Base-by-base conservation (phyloP, 2,329 filamentous ascomycete species). In the Neonectria punicea region DNA sequence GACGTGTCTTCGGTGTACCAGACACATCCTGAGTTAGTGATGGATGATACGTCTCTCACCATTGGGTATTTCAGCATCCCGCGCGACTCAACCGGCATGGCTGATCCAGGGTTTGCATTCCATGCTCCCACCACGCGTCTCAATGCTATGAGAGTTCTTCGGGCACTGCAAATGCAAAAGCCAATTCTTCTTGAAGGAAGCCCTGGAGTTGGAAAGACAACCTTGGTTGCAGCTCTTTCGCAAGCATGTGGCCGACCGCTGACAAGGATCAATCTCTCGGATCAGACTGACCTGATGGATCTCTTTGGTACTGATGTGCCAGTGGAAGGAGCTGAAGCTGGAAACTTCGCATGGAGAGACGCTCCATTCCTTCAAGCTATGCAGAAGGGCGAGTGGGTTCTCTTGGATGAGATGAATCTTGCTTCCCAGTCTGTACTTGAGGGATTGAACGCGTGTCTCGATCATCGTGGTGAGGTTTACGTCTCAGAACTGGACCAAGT, bases 321-420 rank as follows among this genome's bases (percentile, higher is more conserved):
- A 0, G 90, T 97, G 4, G 96, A 98, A 80, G 94, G 94, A n/a
- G 93, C 92, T 1, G 90, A 92, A 74, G 92, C 94, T 8, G 96
- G 96, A 1, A 92, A 93, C 65, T 99, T 99, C 75, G 91, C 93
- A 1, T 99, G 96, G 96, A 89, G 94, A 71, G 95, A 99, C 77
- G 96, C 95, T 0, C 94, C 96, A 1, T 98, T 99, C 76, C 83
- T 99, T 20, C 92, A 93, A 76, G 96, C 96, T 0, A 98, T 99
- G 95, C 96, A 98, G 76, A 92, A 89, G 63, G 96, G 96, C 30
- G 93, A 97, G 72, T 99, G 96, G 96, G 96, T 99, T 11, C 84
- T 99, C 30, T 86, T 99, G 0, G 96, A 99, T 75, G 96, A 99
- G 82, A 99, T 99, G 96, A 99, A 99, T 74, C 82, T 99, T 68